Evolutionary conservation across 768 basidiomycete genomes (phyloP).

Genomic region (Hypholoma sublateritium): DNA sequence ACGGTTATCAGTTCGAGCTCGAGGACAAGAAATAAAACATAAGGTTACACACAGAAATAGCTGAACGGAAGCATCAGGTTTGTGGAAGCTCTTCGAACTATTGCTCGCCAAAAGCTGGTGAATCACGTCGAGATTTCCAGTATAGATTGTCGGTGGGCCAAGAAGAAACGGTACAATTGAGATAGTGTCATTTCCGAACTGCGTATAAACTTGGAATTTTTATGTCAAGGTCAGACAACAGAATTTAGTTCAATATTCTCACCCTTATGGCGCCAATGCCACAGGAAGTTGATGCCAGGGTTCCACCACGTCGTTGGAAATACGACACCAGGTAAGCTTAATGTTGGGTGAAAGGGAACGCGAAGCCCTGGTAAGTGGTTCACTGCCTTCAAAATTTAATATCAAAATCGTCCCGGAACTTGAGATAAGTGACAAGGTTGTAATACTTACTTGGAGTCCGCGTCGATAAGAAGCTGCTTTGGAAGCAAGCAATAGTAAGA

Average conservation of each 20-base stretch:
- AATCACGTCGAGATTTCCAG: neutral
- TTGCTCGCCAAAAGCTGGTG: neutral
- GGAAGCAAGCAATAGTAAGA: neutral
- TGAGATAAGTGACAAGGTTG: too few species aligned
- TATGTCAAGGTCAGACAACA: neutral
- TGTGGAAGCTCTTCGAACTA: neutral
- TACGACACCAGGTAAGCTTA: neutral
- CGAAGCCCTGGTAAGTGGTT: neutral
- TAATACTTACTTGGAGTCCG: neutral
- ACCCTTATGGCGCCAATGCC: neutral
- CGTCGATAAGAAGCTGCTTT: neutral
- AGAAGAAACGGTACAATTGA: neutral
- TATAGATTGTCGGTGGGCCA: neutral
- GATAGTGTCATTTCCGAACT: neutral
- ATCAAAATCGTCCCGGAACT: too few species aligned
- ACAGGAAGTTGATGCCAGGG: neutral
- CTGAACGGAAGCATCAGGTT: neutral
- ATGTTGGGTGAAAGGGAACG: neutral
- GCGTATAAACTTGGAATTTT: neutral
- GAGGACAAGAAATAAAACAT: too few species aligned
- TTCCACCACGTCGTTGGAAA: slow-evolving; percentile 1
- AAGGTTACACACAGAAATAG: too few species aligned
- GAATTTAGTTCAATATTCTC: neutral
- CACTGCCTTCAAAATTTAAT: neutral
- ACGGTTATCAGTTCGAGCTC: too few species aligned